phyloP scores from a whole-genome alignment of 2,329 filamentous ascomycete species.

The Harringtonia aguacate region DNA sequence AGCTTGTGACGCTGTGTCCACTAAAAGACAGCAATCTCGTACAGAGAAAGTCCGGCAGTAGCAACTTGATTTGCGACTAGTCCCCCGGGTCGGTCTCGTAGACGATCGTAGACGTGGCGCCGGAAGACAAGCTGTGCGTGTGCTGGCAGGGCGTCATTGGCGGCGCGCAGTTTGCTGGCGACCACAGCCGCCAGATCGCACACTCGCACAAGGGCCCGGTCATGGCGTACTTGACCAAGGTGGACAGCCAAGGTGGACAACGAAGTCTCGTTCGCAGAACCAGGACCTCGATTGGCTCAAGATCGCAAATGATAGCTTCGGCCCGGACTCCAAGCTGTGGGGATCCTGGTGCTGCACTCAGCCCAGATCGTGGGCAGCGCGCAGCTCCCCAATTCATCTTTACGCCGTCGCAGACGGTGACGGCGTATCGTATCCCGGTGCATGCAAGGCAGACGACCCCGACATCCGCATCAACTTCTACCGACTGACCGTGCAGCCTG shows the following conservation, averaged over 20 bases:
- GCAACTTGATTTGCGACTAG: conserved; percentile 37
- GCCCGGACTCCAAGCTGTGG: too few relatives aligned
- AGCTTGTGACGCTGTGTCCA: conserved; percentile 32
- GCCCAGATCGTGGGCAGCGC: conserved; percentile 34
- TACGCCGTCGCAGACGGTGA: conserved; percentile 19
- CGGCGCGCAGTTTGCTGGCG: conserved; percentile 36
- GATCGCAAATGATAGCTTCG: too few relatives aligned
- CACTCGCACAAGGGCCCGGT: conserved; percentile 43
- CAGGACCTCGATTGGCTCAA: too few relatives aligned
- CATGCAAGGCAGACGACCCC: conserved; percentile 30
- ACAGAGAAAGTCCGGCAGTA: conserved; percentile 31
- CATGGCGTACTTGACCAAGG: conserved; percentile 38
- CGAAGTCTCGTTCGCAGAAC: too few relatives aligned
- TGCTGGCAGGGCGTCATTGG: conserved; percentile 44
- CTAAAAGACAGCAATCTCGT: conserved; percentile 43
- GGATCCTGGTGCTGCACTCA: too few relatives aligned
- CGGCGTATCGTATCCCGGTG: conserved; percentile 34
- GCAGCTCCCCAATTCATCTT: conserved; percentile 28
- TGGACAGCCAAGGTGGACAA: too few relatives aligned
- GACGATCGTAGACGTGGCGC: conserved; percentile 34
- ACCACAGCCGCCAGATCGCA: conserved; percentile 43
- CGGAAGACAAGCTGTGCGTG: conserved; percentile 40
- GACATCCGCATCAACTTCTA: conserved; percentile 38
- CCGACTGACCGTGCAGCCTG: conserved; percentile 26
- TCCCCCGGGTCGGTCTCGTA: conserved; percentile 27